phyloP scores from a whole-genome alignment of 2,329 filamentous ascomycete genomes.

The Blumeria hordei region DNA sequence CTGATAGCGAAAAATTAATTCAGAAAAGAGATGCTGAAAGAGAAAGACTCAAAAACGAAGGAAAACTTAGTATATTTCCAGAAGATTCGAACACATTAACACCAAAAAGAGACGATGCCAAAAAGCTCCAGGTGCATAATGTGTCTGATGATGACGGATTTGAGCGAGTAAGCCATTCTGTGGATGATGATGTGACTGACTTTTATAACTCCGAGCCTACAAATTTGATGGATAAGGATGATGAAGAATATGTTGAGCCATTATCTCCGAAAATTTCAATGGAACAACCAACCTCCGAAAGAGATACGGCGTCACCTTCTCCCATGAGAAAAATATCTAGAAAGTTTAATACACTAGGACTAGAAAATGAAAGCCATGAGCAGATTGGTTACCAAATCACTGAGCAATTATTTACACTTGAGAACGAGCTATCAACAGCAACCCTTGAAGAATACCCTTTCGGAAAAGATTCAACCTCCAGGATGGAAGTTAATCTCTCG shows the following conservation, averaged over 20 bases:
- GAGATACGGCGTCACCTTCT: constrained; percentile 32
- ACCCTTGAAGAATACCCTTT: too few species aligned
- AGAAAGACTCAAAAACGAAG: constrained; percentile 53
- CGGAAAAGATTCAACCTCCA: too few species aligned
- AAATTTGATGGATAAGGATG: constrained; percentile 31
- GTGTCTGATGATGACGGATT: constrained; percentile 75
- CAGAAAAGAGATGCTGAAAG: constrained; percentile 57
- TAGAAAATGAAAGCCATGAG: constrained; percentile 3
- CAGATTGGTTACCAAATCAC: background rate
- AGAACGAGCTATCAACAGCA: background rate
- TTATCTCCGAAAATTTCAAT: constrained; percentile 41
- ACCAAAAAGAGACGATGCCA: constrained; percentile 43
- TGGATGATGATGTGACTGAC: constrained; percentile 47
- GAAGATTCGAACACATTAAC: constrained; percentile 18
- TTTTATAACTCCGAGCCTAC: constrained; percentile 25
- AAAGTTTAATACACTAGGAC: constrained; percentile 11
- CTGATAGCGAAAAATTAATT: constrained; percentile 72
- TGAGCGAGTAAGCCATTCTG: constrained; percentile 54
- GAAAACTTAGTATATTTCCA: constrained; percentile 31
- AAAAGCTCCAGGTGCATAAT: constrained; percentile 54
- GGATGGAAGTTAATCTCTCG: too few species aligned
- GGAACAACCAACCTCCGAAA: constrained; percentile 29
- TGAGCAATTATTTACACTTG: background rate
- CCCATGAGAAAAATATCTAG: constrained; percentile 21
- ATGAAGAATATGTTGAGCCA: constrained; percentile 57